A percentile compares a stretch with the other conserved stretches of the same genome.
These are phyloP conservation scores for Trichosporon inkin DNA, from an alignment of 1,284 basidiomycete species.

Conservation along the genomic window DNA sequence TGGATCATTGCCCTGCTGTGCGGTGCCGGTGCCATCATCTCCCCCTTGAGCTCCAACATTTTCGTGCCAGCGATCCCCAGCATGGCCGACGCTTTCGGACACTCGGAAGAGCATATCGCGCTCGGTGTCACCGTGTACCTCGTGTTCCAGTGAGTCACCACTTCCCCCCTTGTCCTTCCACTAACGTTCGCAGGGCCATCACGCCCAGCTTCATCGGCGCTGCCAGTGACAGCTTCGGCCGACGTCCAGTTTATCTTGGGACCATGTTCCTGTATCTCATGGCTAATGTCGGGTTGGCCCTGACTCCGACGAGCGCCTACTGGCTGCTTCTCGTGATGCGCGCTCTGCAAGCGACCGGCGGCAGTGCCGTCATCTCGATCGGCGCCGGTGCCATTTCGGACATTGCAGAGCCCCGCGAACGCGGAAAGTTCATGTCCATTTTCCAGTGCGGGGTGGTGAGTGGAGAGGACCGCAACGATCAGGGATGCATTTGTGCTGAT, in stretches of 20 bases:
- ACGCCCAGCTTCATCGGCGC: constrained; percentile 48
- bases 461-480: background rate
- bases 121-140: constrained; percentile 48
- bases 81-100: constrained; percentile 35
- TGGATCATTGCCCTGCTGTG: constrained; percentile 33
- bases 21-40: constrained; percentile 35
- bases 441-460: constrained; percentile 28
- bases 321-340: constrained; percentile 46
- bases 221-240: constrained; percentile 39
- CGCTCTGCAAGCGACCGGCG: constrained; percentile 45
- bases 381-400: constrained; percentile 47
- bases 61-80: constrained; percentile 29
- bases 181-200: constrained; percentile 31
- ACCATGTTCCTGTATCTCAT: constrained; percentile 46
- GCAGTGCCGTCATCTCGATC: constrained; percentile 46
- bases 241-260: constrained; percentile 45
- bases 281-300: constrained; percentile 45
- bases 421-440: constrained; percentile 43
- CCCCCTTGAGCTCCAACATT: constrained; percentile 26
- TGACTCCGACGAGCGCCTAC: constrained; percentile 42
- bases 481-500: constrained; percentile 12
- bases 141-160: constrained; percentile 34
- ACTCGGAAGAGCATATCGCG: constrained; percentile 39
- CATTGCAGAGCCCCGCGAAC: constrained; percentile 46
- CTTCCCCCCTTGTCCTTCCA: constrained; percentile 22